Evolutionary conservation across 495 filamentous ascomycete genomes (phyloP), one percentile per base, ranked within the genome.

Genomic region (Penicillium atrosanguineum): DNA sequence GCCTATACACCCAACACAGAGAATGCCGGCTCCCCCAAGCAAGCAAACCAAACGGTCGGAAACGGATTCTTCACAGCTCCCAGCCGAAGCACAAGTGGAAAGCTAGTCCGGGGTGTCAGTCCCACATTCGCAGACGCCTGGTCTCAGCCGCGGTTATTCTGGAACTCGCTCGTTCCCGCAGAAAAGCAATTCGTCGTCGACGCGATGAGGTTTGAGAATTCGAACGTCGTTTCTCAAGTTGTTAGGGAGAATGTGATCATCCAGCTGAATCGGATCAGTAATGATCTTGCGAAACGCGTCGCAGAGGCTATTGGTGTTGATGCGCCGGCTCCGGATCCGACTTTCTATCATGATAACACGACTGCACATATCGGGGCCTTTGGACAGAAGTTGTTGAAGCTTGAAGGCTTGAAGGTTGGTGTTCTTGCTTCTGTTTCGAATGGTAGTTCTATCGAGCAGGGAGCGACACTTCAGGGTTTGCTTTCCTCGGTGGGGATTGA

Each of bases 161-260:
- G 79, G 78, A 89, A 90, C 79, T 90, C 87, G 0, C 79, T 92
- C 41, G 65, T 79, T 6, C 74, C 80, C 7, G 79, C 81, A 0
- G 88, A 91, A 61, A 81, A 90, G 64, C 88, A 92, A 63, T 86
- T 90, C 67, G 64, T 90, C 51, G 77, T 92, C 69, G 87, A 92
- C 69, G 88, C 86, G 1, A 83, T 90, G 52, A 85, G 88, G 25
- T 92, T 91, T 69, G 88, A 92, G 66, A 71, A 77, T 7, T 77
- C 81, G 7, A 79, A 87, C 37, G 55, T 90, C 39, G 67, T 75
- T 50, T 85, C 79, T 44, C 42, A 58, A 1, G 57, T 72, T 21
- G 86, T 91, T 15, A 60, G 65, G 25, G 46, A 68, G 48, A 88
- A 88, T 55, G 81, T 87, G 2, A 74, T 90, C 20, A 69, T 76